Conservation (phyloP, 2,329 filamentous ascomycete species). For the Aurifilum marmelostoma region DNA sequence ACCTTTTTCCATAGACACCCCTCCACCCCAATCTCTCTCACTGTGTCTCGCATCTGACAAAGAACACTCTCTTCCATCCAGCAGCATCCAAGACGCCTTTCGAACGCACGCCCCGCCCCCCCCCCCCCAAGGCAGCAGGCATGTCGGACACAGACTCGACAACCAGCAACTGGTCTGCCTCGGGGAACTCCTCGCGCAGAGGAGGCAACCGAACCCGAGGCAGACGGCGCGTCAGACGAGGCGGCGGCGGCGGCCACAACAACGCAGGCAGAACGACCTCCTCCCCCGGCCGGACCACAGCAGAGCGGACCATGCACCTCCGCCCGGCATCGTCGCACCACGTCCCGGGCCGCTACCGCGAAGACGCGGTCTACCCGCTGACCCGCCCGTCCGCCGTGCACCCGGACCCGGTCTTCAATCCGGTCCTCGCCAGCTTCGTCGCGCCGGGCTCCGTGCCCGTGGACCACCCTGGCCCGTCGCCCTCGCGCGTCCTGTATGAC, state of each 20-base stretch:
- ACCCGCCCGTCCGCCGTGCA: slow-evolving; percentile 31
- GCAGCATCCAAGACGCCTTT: neutral
- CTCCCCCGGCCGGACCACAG: no score
- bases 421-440: slow-evolving; percentile 32
- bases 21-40: neutral
- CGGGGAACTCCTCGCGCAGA: neutral
- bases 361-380: slow-evolving; percentile 29
- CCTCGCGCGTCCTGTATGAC: slow-evolving; percentile 22
- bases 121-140: neutral
- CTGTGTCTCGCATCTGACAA: neutral
- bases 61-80: neutral
- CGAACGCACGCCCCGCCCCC: neutral
- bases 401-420: slow-evolving; percentile 34
- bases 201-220: neutral
- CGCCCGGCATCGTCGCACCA: neutral
- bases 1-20: neutral
- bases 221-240: neutral
- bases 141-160: slow-evolving; percentile 1
- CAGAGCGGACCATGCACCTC: neutral
- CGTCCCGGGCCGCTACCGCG: slow-evolving; percentile 32
- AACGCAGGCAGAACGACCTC: no score
- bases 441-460: slow-evolving; percentile 34
- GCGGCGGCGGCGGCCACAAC: no score
- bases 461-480: slow-evolving; percentile 32
- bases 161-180: neutral